Base-by-base conservation (phyloP, 371 early-diverging fungal species). In the Mucor indicus region DNA sequence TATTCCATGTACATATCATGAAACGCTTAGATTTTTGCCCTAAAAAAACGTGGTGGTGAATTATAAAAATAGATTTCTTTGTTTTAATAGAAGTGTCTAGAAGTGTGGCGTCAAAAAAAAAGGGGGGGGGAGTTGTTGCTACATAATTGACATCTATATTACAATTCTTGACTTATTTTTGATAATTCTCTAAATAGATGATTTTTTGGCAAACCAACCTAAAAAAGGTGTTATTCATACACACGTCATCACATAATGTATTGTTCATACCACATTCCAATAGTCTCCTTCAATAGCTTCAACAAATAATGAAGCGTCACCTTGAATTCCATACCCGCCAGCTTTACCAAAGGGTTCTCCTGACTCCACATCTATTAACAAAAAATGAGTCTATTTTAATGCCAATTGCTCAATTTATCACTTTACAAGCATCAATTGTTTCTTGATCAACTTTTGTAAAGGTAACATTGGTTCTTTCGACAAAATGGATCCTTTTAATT, bases 281-380 rank as follows among this genome's bases (percentile, higher is more conserved):
- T 77, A 83, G 48, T 85, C 85, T 21, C 93, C 92, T 7, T 84
- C 57, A 43, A 92, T 90, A n/a, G 77, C 66, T 57, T 79, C 72
- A 23, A 94, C 75, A 53, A 94, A 81, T 41, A 86, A 50, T 5
- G 88, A 60, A 8, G 86, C 91, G 15, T 80, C 61, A 10, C 85
- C 83, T 72, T 92, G 94, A 60, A 88, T 87, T 5, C 90, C 94
- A 59, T 94, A 93, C 2, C 77, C 85, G 7, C 93, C 94, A 10
- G 93, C 91, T 73, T 93, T 93, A 56, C 88, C 91, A 55, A 72
- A 64, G 20, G 73, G 67, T 43, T 76, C 73, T 33, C 71, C 69
- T 25, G 68, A 57, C 21, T 48, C 57, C 46, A 76, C 51, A 38
- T 76, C 77, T 76, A 53, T 31, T 33, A 58, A 38, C 24, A 15